A percentile compares a stretch with the other conserved stretches of the same genome.
These are phyloP conservation scores for Phalaenopsis hybrid DNA, from an alignment of 116 monocot species.

Conservation along the genomic window DNA sequence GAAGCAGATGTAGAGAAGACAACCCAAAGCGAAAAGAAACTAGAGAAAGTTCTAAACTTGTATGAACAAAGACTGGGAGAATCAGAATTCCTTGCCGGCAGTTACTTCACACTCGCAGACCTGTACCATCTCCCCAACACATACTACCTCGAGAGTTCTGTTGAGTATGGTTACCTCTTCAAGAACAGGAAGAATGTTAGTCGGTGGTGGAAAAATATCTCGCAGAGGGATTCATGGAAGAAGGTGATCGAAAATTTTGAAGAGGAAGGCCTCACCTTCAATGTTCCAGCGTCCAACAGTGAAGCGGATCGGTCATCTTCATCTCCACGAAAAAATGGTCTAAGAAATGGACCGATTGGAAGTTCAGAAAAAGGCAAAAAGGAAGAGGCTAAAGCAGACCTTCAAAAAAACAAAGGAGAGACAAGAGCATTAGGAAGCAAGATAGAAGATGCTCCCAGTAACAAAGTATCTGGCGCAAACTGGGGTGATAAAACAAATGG, in stretches of 20 bases:
- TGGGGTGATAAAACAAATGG: neutral
- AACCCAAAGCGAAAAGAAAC: conserved; percentile 15
- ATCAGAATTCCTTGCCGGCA: conserved; percentile 35
- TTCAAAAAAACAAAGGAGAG: neutral
- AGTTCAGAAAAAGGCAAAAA: conserved; percentile 1
- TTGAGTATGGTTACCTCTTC: conserved; percentile 36
- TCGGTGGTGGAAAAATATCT: conserved; percentile 54
- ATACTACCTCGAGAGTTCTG: conserved; percentile 41
- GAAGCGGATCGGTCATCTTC: neutral
- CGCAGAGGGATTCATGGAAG: conserved; percentile 21
- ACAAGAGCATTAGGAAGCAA: neutral
- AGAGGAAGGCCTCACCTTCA: conserved; percentile 3
- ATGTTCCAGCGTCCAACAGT: neutral
- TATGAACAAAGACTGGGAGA: conserved; percentile 48
- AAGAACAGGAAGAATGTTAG: conserved; percentile 48
- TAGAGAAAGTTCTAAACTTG: conserved; percentile 39
- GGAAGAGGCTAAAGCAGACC: neutral
- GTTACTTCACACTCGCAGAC: conserved; percentile 54
- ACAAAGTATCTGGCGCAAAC: no score
- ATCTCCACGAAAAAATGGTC: neutral
- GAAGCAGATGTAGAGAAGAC: conserved; percentile 13
- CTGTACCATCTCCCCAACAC: conserved; percentile 68
- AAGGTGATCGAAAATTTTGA: conserved; percentile 18
- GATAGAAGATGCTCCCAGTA: neutral
- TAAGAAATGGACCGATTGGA: neutral